Percentiles rank a stretch among this genome's conserved stretches.
These are phyloP conservation scores for Wickerhamomyces hampshirensis DNA, from an alignment of 805 yeast genomes.

Conservation along the genomic window DNA sequence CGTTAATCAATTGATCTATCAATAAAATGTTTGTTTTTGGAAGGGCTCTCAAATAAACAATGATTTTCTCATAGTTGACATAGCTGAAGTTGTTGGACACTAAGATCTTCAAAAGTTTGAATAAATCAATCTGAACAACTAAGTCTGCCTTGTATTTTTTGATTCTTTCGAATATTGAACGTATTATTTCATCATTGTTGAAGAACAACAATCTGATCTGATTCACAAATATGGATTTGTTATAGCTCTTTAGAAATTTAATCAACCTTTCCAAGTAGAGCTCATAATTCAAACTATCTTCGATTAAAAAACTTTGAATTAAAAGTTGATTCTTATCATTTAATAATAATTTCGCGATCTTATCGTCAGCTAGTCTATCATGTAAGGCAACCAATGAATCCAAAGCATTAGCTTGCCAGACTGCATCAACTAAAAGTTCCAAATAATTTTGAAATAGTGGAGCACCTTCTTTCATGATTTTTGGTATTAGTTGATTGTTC, in stretches of 20 bases:
- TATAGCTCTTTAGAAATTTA: slow-evolving; percentile 23
- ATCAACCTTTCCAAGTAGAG: slow-evolving; percentile 37
- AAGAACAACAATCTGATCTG: slow-evolving; percentile 19
- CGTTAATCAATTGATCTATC: slow-evolving; percentile 20
- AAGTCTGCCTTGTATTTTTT: slow-evolving; percentile 9
- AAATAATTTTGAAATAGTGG: slow-evolving; percentile 29
- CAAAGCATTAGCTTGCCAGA: slow-evolving; percentile 49
- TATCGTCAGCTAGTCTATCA: slow-evolving; percentile 32
- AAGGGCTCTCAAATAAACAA: slow-evolving; percentile 3
- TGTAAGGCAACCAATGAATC: slow-evolving; percentile 42
- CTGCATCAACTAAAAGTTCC: slow-evolving; percentile 39
- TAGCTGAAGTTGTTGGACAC: slow-evolving; percentile 9
- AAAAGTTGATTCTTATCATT: slow-evolving; percentile 29
- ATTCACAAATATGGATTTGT: slow-evolving; percentile 15
- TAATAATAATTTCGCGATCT: slow-evolving; percentile 24
- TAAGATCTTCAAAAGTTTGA: slow-evolving; percentile 19
- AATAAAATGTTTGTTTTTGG: slow-evolving; percentile 12
- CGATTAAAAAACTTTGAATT: slow-evolving; percentile 35
- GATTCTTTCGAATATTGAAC: slow-evolving; percentile 11
- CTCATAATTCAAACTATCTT: slow-evolving; percentile 38
- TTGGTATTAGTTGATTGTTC: slow-evolving; percentile 32
- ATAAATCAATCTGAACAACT: slow-evolving; percentile 17
- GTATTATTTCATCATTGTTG: slow-evolving; percentile 10
- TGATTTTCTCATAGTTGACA: slow-evolving; percentile 11
- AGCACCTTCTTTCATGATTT: slow-evolving; percentile 22